Base-by-base conservation (phyloP, 352 stramenopile genomes). In the Phytophthora quininea region DNA sequence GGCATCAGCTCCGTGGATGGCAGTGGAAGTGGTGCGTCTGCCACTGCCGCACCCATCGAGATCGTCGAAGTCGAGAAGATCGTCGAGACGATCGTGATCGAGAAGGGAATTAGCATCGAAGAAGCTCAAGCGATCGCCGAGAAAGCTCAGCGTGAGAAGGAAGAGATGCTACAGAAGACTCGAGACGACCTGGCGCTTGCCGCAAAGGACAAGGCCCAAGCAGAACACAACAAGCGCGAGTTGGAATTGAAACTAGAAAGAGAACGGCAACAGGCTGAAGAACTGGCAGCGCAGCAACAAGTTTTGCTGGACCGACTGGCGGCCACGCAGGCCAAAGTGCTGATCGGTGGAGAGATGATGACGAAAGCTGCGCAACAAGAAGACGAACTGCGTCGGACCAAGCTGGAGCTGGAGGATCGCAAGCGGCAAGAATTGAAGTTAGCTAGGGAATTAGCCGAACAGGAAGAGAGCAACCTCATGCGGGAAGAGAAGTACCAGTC, bases 361-460 rank as follows among this genome's bases (percentile, higher is more conserved):
- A 94, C 92, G 52, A 98, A 97, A 69, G 94, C 96, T 3, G 90
- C 93, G 2, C 93, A 98, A 63, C 97, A 99, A 57, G 94, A 99
- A 74, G 89, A 96, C 49, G 90, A 98, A 31, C 75, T 99, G 43
- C 88, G 97, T 31, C 86, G 92, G 52, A 96, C 94, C 0, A 92
- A 98, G 67, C 79, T 97, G 27, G 94, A 98, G 68, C 64, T 99
- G 3, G 88, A 97, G 56, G 90, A 98, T 37, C 80, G 89, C n/a
- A 94, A 93, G 51, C 76, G 76, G 0, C 88, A 97, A 58, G 87
- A 98, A 59, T 67, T 93, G 9, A 55, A 76, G 40, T 75, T 99
- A n/a, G 93, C 90, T 3, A 87, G 94, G 19, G 92, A 98, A 58
- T 77, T 99, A 47, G 93, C 92, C 0, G 96, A 98, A 53, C 83